phyloP scores from a whole-genome alignment of 2,329 filamentous ascomycete genomes.

The Aspergillus melleus region DNA sequence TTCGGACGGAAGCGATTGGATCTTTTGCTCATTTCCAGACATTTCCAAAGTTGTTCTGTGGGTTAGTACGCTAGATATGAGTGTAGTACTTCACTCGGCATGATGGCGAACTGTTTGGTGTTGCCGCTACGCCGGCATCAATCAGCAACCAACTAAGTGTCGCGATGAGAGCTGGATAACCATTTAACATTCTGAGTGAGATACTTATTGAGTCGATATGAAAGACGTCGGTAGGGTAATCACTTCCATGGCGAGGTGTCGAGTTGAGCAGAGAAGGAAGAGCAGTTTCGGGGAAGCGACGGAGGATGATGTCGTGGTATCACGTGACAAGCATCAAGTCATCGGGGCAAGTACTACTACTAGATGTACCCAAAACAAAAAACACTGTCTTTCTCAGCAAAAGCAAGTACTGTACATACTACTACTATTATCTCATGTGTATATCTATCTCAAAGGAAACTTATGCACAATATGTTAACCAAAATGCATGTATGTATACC shows the following conservation, averaged over 20 bases:
- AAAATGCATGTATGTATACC: neutral
- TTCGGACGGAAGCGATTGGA: conserved; percentile 67
- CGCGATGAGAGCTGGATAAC: neutral
- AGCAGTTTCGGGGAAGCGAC: conserved; percentile 6
- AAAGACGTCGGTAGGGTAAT: neutral
- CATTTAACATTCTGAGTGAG: neutral
- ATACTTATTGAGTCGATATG: neutral
- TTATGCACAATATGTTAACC: neutral
- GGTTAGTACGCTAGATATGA: neutral
- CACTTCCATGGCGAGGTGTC: conserved; percentile 1
- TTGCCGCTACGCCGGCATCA: neutral
- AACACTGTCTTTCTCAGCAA: no score
- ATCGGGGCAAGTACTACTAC: no score
- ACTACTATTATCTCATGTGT: neutral
- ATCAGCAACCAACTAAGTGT: neutral
- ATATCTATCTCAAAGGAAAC: neutral
- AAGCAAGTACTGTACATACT: no score
- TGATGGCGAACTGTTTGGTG: neutral
- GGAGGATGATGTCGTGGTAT: conserved; percentile 5
- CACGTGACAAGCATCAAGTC: conserved; percentile 7
- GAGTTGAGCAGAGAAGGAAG: neutral
- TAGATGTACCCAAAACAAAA: no score
- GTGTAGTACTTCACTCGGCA: neutral
- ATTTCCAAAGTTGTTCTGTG: conserved; percentile 15
- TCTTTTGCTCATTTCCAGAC: conserved; percentile 40